Evolutionary conservation across 1,284 basidiomycete species (phyloP), one percentile per base, ranked within the genome.

Genomic region (Polyporus tsugae): DNA sequence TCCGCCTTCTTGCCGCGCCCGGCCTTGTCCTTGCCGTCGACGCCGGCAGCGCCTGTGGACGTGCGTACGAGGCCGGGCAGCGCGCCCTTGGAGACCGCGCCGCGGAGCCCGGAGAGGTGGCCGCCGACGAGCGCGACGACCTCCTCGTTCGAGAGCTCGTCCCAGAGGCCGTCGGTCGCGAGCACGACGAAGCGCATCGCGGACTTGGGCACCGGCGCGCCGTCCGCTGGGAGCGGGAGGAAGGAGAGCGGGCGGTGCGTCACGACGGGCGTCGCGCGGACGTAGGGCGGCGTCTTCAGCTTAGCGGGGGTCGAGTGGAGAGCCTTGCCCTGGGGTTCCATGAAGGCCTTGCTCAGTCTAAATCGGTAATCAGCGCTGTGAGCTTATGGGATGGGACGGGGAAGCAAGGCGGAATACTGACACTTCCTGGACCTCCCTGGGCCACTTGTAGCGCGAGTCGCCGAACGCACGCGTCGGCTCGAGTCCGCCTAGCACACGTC

Each of bases 381-480:
- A 22, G 25, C n/a, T 5, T 38, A 11, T 13, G 38, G 44, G 4
- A 36, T 7, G 36, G 46, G 46, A n/a, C 33, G n/a, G 10, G 33
- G 19, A 33, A 17, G 52, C 33, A 39, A n/a, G 22, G 2, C 5
- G 11, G 9, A 29, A 19, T 35, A 80, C 90, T 80, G 75, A 95
- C 95, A 86, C 83, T 76, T 91, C 86, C 77, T 95, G 93, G 44
- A 95, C 82, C 60, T 87, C 85, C 46, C 86, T 85, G 41, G 90
- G 83, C 93, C 93, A 95, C 78, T 99, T 98, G 84, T 99, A 99
- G 39, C 95, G 87, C 2, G 96, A 93, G 81, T 99, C 98, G 67
- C 97, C 97, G 83, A 97, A 97, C 1, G 97, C 96, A 69, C 98
- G 88, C 35, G 94, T 93, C 29, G 98, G 98, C 79, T 99, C 96